Evolutionary conservation across 78 protist species (phyloP).

Genomic region (Protostelium mycophagum): DNA sequence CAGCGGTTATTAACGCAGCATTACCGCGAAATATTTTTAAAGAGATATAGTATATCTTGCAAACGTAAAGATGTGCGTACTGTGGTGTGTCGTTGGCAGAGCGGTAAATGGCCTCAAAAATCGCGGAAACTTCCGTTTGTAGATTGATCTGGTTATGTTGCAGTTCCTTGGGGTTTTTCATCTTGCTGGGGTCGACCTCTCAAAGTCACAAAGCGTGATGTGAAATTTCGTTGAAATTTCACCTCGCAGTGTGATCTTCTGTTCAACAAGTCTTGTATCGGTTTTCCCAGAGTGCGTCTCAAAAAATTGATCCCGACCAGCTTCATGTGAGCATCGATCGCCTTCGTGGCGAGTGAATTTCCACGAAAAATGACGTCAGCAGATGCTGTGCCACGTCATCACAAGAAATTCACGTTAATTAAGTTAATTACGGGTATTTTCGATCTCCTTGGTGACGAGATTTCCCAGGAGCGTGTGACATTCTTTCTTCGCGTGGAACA

Average conservation of each 20-base stretch:
- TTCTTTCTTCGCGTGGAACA: conserved; percentile 31
- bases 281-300: conserved; percentile 32
- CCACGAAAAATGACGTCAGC: conserved; percentile 71
- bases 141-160: conserved; percentile 37
- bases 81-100: conserved; percentile 25
- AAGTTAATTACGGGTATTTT: conserved; percentile 35
- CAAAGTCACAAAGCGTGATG: neutral
- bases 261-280: conserved; percentile 21
- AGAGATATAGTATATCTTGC: neutral
- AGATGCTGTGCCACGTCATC: neutral
- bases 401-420: too few relatives aligned
- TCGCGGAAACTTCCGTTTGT: conserved; percentile 17
- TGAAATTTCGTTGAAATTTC: neutral
- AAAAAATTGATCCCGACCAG: conserved; percentile 44
- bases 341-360: conserved; percentile 72
- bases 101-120: conserved; percentile 17
- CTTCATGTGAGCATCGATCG: conserved; percentile 57
- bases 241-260: conserved; percentile 46
- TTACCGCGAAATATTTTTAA: neutral
- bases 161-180: conserved; percentile 39
- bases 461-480: conserved; percentile 11
- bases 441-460: conserved; percentile 46
- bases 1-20: too few relatives aligned
- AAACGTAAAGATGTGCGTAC: neutral
- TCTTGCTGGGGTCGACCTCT: conserved; percentile 47